Evolutionary conservation across 2,329 filamentous ascomycete genomes (phyloP).

Genomic region (Hymenoscyphus fructigenus): DNA sequence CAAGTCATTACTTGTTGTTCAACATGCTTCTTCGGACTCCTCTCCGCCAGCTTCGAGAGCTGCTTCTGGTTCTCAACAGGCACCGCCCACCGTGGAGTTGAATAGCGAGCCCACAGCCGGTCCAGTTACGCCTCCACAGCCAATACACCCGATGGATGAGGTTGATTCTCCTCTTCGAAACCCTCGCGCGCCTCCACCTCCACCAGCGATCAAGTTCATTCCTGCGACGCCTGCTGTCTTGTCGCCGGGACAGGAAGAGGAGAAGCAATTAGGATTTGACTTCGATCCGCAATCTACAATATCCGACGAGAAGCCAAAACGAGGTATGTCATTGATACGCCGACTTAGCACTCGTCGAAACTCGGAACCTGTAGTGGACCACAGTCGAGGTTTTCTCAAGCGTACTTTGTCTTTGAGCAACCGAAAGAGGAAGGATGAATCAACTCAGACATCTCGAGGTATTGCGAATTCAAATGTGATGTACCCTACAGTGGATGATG

Average conservation of each 20-base stretch:
- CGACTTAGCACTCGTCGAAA: constrained; percentile 51
- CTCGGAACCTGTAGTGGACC: constrained; percentile 49
- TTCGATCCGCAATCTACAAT: constrained; percentile 39
- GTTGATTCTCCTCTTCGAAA: constrained; percentile 63
- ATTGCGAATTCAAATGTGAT: constrained; percentile 32
- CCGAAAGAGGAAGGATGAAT: constrained; percentile 22
- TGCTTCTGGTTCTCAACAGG: constrained; percentile 18
- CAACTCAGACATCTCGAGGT: constrained; percentile 29
- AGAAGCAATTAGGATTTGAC: constrained; percentile 53
- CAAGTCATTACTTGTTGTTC: constrained; percentile 59
- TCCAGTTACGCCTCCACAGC: constrained; percentile 54
- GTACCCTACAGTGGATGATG: constrained; percentile 46
- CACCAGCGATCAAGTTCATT: constrained; percentile 59
- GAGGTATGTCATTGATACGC: constrained; percentile 52
- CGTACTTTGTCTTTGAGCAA: constrained; percentile 39
- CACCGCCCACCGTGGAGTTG: constrained; percentile 25
- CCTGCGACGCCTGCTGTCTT: constrained; percentile 61
- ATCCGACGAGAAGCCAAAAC: constrained; percentile 45
- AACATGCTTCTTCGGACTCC: constrained; percentile 27
- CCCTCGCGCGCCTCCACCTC: constrained; percentile 57
- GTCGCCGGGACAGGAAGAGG: constrained; percentile 54
- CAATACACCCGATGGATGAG: constrained; percentile 48
- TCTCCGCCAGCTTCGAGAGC: constrained; percentile 18
- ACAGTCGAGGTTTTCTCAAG: constrained; percentile 51
- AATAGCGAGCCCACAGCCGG: constrained; percentile 41